A percentile compares a stretch with the other conserved stretches of the same genome.
These are phyloP conservation scores for Inonotus obliquus DNA, from an alignment of 1,284 basidiomycete genomes.

Conservation along the genomic window DNA sequence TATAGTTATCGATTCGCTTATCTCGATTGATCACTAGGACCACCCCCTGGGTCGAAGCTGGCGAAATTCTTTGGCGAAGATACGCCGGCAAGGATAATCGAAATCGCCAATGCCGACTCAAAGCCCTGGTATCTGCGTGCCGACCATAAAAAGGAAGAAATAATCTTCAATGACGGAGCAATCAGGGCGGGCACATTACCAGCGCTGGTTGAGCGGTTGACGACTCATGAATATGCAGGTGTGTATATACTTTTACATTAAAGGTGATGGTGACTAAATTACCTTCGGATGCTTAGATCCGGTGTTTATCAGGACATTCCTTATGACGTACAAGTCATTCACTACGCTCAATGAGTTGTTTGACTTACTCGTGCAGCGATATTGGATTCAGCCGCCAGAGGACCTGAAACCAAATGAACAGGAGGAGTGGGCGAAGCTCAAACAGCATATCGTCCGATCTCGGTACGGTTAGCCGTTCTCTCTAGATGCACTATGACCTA, in stretches of 20 bases:
- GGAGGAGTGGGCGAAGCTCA: slow-evolving; percentile 82
- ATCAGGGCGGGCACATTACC: slow-evolving; percentile 86
- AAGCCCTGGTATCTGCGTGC: slow-evolving; percentile 86
- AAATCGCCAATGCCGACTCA: slow-evolving; percentile 27
- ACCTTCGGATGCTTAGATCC: slow-evolving; percentile 47
- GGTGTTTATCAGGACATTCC: slow-evolving; percentile 86
- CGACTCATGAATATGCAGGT: slow-evolving; percentile 85
- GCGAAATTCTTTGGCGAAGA: slow-evolving; percentile 17
- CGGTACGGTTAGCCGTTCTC: slow-evolving; percentile 45
- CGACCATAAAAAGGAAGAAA: slow-evolving; percentile 76
- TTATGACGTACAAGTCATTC: slow-evolving; percentile 97
- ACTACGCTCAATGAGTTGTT: slow-evolving; percentile 84
- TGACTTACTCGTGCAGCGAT: slow-evolving; percentile 81
- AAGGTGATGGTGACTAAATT: background rate
- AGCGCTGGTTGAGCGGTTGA: slow-evolving; percentile 85
- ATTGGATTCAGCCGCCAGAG: slow-evolving; percentile 74
- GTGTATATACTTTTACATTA: slow-evolving; percentile 25
- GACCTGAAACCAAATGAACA: slow-evolving; percentile 62
- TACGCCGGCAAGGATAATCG: slow-evolving; percentile 16
- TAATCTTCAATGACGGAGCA: slow-evolving; percentile 79
- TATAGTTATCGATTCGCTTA: background rate
- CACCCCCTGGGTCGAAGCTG: slow-evolving; percentile 15
- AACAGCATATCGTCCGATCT: slow-evolving; percentile 85
- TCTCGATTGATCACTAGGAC: background rate
- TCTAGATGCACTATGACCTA: background rate